Conservation (phyloP, 495 filamentous ascomycete genomes). For the Talaromyces ruber region DNA sequence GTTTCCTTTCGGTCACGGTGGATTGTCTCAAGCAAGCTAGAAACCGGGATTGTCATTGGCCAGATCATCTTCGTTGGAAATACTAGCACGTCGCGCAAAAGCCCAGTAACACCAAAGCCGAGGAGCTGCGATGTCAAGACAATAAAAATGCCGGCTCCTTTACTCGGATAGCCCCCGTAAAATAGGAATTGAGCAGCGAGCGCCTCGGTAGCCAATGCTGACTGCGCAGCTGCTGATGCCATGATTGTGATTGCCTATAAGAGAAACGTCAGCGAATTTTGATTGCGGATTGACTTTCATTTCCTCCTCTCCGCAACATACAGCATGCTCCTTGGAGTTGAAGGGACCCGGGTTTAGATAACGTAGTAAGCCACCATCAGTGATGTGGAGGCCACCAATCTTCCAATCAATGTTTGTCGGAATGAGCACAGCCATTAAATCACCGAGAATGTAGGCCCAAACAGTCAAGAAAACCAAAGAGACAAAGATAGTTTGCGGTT, state of each 20-base stretch:
- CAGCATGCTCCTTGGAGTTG: slow-evolving; percentile 36
- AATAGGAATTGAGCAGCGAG: slow-evolving; percentile 36
- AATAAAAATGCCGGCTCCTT: slow-evolving; percentile 27
- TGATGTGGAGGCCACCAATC: slow-evolving; percentile 10
- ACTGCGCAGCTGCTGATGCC: slow-evolving; percentile 29
- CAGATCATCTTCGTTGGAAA: slow-evolving; percentile 14
- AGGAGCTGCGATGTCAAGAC: slow-evolving; percentile 36
- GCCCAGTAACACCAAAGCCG: slow-evolving; percentile 26
- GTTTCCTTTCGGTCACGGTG: slow-evolving; percentile 9
- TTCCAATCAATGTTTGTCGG: slow-evolving; percentile 17
- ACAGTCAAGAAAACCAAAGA: slow-evolving; percentile 35
- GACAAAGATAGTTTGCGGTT: slow-evolving; percentile 34
- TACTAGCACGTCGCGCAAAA: slow-evolving; percentile 11
- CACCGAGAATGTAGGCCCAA: slow-evolving; percentile 24
- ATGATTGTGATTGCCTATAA: slow-evolving; percentile 26
- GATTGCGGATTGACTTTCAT: not conserved
- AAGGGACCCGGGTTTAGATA: slow-evolving; percentile 29
- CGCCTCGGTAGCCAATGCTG: slow-evolving; percentile 24
- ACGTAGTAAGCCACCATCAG: slow-evolving; percentile 4
- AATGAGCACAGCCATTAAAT: slow-evolving; percentile 24
- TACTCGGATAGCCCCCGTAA: slow-evolving; percentile 29
- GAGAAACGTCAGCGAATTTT: not conserved
- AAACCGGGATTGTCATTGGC: slow-evolving; percentile 12
- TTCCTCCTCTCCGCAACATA: not conserved
- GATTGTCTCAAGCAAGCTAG: slow-evolving; percentile 11